Percentiles rank a stretch among this genome's conserved stretches.
Conservation (phyloP, 306 rosid genomes). For the Oxytropis ochrocephala region DNA sequence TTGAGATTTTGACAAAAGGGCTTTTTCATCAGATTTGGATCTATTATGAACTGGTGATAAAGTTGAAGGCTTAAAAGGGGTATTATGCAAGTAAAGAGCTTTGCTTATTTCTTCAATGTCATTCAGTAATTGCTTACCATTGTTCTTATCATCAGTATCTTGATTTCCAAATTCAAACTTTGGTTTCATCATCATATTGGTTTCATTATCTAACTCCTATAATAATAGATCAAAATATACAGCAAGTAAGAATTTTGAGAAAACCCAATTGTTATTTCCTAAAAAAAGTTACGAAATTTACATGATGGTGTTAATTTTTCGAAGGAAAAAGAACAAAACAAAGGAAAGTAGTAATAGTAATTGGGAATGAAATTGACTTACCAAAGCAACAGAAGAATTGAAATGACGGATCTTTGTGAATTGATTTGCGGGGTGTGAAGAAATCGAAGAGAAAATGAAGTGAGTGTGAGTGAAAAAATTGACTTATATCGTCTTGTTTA, state of each 20-base stretch:
- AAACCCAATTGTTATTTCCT: background rate
- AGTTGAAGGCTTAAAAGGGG: slow-evolving; percentile 31
- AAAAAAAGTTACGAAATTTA: background rate
- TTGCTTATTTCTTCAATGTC: slow-evolving; percentile 77
- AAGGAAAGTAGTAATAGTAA: background rate
- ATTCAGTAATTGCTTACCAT: slow-evolving; percentile 38
- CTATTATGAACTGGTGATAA: slow-evolving; percentile 5
- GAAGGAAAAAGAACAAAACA: background rate
- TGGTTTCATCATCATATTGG: slow-evolving; percentile 31
- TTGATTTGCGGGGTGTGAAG: background rate
- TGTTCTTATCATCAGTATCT: slow-evolving; percentile 21
- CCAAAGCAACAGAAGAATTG: background rate
- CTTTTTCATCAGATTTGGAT: slow-evolving; percentile 41
- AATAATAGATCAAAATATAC: background rate
- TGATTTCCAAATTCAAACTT: slow-evolving; percentile 25
- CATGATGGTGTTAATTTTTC: background rate
- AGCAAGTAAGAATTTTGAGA: slow-evolving; percentile 22
- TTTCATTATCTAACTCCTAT: too few species aligned
- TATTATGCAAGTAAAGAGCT: slow-evolving; percentile 54
- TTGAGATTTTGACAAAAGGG: slow-evolving; percentile 28
- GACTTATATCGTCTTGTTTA: background rate
- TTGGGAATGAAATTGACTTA: slow-evolving; percentile 7
- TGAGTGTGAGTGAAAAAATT: background rate
- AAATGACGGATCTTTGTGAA: background rate
- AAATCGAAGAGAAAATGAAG: background rate